Evolutionary conservation across 1,284 basidiomycete species (phyloP).

Genomic region (Ustilago loliicola): DNA sequence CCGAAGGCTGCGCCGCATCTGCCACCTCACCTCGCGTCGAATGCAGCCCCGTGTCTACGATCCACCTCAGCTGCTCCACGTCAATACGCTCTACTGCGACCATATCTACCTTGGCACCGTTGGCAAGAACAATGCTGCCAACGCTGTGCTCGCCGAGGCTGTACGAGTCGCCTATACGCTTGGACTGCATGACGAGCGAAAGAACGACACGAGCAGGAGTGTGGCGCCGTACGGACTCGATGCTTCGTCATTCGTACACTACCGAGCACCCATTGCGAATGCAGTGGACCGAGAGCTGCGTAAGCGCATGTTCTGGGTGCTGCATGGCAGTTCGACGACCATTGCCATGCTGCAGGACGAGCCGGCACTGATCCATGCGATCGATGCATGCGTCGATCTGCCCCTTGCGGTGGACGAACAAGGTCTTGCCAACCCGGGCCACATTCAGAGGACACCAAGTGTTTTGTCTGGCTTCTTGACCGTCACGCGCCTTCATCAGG

Average conservation of each 20-base stretch:
- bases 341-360: conserved; percentile 55
- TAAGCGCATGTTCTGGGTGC: conserved; percentile 50
- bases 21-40: conserved; percentile 51
- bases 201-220: conserved; percentile 18
- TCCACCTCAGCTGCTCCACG: conserved; percentile 51
- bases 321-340: conserved; percentile 57
- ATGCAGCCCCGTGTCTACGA: conserved; percentile 56
- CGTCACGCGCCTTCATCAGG: conserved; percentile 50
- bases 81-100: conserved; percentile 59
- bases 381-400: conserved; percentile 51
- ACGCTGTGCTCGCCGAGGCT: conserved; percentile 56
- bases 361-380: conserved; percentile 51
- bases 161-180: conserved; percentile 52
- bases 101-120: conserved; percentile 61
- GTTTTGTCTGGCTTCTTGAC: conserved; percentile 51
- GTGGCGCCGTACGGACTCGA: conserved; percentile 23
- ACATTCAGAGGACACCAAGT: conserved; percentile 33
- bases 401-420: conserved; percentile 57
- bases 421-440: conserved; percentile 24
- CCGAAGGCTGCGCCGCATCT: conserved; percentile 55
- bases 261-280: conserved; percentile 25
- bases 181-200: conserved; percentile 51
- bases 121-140: conserved; percentile 50
- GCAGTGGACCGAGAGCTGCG: conserved; percentile 53
- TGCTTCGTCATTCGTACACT: conserved; percentile 23